Conservation (phyloP, 2,329 filamentous ascomycete genomes). For the Chalara sp. region DNA sequence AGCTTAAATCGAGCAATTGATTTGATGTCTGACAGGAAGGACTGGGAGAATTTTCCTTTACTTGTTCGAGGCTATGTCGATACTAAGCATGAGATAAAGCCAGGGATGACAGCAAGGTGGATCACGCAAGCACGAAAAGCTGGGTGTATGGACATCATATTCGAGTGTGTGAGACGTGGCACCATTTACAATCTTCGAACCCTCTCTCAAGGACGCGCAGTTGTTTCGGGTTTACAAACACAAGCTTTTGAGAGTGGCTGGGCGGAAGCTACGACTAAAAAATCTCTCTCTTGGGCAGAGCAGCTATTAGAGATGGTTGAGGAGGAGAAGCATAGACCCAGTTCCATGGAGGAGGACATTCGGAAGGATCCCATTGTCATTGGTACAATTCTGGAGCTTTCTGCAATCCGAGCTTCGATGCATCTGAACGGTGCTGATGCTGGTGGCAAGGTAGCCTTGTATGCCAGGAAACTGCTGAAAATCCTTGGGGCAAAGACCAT, state of each 20-base stretch:
- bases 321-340: constrained; percentile 18
- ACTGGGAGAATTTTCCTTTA: constrained; percentile 26
- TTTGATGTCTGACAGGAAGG: constrained; percentile 25
- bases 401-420: constrained; percentile 34
- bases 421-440: constrained; percentile 31
- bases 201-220: too few species aligned
- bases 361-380: constrained; percentile 33
- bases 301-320: constrained; percentile 22
- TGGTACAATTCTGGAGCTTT: constrained; percentile 36
- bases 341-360: constrained; percentile 24
- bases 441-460: constrained; percentile 31
- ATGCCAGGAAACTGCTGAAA: constrained; percentile 25
- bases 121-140: constrained; percentile 9
- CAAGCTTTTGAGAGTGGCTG: constrained; percentile 18
- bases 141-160: constrained; percentile 20
- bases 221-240: constrained; percentile 1
- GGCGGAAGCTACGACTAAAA: constrained; percentile 14
- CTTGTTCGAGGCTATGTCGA: constrained; percentile 24
- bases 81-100: neutral
- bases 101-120: constrained; percentile 1
- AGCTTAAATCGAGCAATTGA: constrained; percentile 13
- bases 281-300: constrained; percentile 25
- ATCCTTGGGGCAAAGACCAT: neutral
- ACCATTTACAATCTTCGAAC: too few species aligned
- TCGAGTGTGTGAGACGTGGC: constrained; percentile 23